Evolutionary conservation across 2,329 filamentous ascomycete genomes (phyloP).

Genomic region (Paraphoma sp.): DNA sequence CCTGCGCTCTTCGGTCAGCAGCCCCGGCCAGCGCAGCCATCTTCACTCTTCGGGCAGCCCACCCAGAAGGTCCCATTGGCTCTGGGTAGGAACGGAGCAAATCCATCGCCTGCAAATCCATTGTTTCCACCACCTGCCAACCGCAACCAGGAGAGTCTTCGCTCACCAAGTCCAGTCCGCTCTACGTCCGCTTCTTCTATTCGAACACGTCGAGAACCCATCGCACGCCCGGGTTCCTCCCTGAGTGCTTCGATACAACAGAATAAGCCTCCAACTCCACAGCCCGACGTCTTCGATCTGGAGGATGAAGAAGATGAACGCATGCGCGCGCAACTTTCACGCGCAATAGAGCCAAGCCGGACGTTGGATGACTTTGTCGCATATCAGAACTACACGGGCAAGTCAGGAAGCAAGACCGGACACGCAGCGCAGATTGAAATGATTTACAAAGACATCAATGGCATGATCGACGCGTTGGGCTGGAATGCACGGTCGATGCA

Average conservation of each 20-base stretch:
- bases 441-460: slow-evolving; percentile 80
- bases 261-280: slow-evolving; percentile 46
- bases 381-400: slow-evolving; percentile 54
- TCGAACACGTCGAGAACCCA: slow-evolving; percentile 33
- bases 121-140: slow-evolving; percentile 61
- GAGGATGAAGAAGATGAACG: slow-evolving; percentile 70
- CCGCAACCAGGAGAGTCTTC: slow-evolving; percentile 62
- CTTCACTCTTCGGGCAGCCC: slow-evolving; percentile 21
- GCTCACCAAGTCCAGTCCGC: slow-evolving; percentile 76
- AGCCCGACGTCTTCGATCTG: slow-evolving; percentile 44
- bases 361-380: slow-evolving; percentile 72
- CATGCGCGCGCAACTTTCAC: slow-evolving; percentile 67
- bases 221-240: slow-evolving; percentile 42
- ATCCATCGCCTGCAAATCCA: slow-evolving; percentile 34
- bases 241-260: slow-evolving; percentile 38
- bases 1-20: slow-evolving; percentile 25
- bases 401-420: slow-evolving; percentile 48
- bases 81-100: slow-evolving; percentile 9
- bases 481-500: slow-evolving; percentile 76
- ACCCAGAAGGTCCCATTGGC: slow-evolving; percentile 17
- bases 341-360: slow-evolving; percentile 67
- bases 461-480: slow-evolving; percentile 92
- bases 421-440: slow-evolving; percentile 57
- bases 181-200: slow-evolving; percentile 59
- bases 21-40: not conserved